A percentile compares a stretch with the other conserved stretches of the same genome.
Conservation (phyloP, 2,329 filamentous ascomycete species). For the Stemphylium lycopersici region DNA sequence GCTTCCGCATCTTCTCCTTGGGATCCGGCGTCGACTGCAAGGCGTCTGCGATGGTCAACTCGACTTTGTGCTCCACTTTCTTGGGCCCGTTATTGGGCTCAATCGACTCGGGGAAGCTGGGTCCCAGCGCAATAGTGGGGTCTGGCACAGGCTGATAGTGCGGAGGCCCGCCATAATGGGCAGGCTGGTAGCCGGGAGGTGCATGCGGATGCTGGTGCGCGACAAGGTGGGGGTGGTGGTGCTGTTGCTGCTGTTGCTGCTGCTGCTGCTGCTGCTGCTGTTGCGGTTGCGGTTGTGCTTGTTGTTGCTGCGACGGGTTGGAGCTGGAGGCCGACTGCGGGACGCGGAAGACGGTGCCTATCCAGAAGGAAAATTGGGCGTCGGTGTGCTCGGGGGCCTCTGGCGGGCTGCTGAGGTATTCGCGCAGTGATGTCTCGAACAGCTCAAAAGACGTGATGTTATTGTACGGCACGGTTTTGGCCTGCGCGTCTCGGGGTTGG, state of each 20-base stretch:
- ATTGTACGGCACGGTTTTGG: conserved; percentile 38
- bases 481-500: conserved; percentile 46
- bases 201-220: conserved; percentile 24
- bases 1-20: conserved; percentile 53
- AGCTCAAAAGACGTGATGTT: conserved; percentile 43
- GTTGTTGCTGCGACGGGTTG: conserved; percentile 3
- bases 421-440: conserved; percentile 45
- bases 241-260: neutral
- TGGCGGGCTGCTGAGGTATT: conserved; percentile 42
- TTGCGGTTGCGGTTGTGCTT: neutral
- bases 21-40: conserved; percentile 44
- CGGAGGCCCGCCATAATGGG: conserved; percentile 27
- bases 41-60: conserved; percentile 46
- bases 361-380: conserved; percentile 49
- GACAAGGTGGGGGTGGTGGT: conserved; percentile 13
- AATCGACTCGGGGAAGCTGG: conserved; percentile 19
- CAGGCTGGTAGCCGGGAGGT: conserved; percentile 39
- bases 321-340: conserved; percentile 12
- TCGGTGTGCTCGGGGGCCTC: conserved; percentile 48
- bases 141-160: conserved; percentile 36
- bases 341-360: conserved; percentile 45
- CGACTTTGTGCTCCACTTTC: conserved; percentile 32
- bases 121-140: conserved; percentile 33
- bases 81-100: conserved; percentile 17
- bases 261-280: conserved; percentile 1